These are phyloP conservation scores for Cyclotella distinguenda DNA, from an alignment of 108 stramenopile genomes.

Conservation along the genomic window DNA sequence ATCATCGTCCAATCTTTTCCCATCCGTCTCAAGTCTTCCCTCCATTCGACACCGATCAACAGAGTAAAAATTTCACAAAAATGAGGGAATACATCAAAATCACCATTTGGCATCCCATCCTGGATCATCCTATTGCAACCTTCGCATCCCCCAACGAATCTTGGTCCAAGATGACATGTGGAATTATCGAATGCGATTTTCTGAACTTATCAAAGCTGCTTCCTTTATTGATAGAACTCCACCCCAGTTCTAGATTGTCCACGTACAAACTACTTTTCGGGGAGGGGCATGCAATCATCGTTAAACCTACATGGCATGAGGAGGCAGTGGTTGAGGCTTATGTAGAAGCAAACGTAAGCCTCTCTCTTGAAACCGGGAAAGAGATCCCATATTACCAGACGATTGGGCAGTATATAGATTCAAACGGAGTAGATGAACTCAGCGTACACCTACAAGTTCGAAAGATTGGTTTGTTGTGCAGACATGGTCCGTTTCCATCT, in stretches of 20 bases:
- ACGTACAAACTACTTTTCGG: constrained; percentile 4
- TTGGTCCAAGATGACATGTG: not conserved
- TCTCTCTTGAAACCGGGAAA: not conserved
- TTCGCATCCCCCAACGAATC: not conserved
- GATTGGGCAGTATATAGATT: too few species aligned
- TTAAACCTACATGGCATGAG: not conserved
- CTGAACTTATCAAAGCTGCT: not conserved
- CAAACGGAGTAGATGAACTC: too few species aligned
- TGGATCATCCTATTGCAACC: not conserved
- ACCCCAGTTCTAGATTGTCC: not conserved
- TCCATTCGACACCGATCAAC: too few species aligned
- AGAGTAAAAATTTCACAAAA: too few species aligned
- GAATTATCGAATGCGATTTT: not conserved
- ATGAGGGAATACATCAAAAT: too few species aligned
- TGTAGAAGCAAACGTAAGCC: not conserved
- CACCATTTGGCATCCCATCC: not conserved
- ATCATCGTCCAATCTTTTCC: too few species aligned
- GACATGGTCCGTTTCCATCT: too few species aligned
- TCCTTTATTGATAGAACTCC: not conserved
- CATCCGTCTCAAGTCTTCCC: too few species aligned
- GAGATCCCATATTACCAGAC: not conserved
- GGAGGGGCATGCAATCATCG: not conserved
- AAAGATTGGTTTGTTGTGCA: too few species aligned
- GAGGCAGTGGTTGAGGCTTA: not conserved
- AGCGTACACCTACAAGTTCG: too few species aligned